A percentile compares a stretch with the other conserved stretches of the same genome.
Conservation (phyloP, 1,284 basidiomycete species). For the Pseudozyma tsukubaensis region DNA sequence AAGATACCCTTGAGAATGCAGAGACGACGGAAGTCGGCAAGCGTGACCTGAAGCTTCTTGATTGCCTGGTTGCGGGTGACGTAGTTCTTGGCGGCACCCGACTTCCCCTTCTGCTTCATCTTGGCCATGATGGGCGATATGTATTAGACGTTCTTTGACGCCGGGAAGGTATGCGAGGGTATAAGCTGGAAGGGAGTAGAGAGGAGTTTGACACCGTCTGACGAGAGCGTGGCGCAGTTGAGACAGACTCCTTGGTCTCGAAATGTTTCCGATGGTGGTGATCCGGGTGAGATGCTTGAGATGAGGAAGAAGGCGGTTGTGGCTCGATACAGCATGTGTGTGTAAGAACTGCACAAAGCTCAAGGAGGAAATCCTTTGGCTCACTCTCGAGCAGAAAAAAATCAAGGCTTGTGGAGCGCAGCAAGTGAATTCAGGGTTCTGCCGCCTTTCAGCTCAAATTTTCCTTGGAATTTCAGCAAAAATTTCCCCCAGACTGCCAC, state of each 20-base stretch:
- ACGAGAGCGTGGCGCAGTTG: constrained; percentile 8
- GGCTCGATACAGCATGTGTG: constrained; percentile 1
- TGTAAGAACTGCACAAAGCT: background rate
- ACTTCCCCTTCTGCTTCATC: constrained; percentile 83
- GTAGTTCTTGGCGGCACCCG: constrained; percentile 77
- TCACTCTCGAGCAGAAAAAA: background rate
- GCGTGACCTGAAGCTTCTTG: constrained; percentile 85
- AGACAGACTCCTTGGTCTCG: background rate
- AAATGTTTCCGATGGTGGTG: no score
- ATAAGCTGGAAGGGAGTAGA: background rate
- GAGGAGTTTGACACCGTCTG: constrained; percentile 1
- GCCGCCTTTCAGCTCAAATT: constrained; percentile 19
- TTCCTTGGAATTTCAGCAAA: constrained; percentile 25
- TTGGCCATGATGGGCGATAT: constrained; percentile 78
- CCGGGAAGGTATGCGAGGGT: background rate
- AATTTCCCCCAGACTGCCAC: constrained; percentile 26
- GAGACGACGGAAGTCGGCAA: constrained; percentile 94
- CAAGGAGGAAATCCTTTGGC: background rate
- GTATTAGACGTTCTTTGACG: constrained; percentile 11
- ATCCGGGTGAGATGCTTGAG: background rate
- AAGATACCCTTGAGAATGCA: constrained; percentile 99
- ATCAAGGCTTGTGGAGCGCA: constrained; percentile 14
- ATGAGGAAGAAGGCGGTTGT: background rate
- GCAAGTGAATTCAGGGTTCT: constrained; percentile 22
- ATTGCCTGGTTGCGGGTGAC: constrained; percentile 80